Evolutionary conservation across 345 rosid genomes (phyloP).

Genomic region (Moricandia moricandioides): DNA sequence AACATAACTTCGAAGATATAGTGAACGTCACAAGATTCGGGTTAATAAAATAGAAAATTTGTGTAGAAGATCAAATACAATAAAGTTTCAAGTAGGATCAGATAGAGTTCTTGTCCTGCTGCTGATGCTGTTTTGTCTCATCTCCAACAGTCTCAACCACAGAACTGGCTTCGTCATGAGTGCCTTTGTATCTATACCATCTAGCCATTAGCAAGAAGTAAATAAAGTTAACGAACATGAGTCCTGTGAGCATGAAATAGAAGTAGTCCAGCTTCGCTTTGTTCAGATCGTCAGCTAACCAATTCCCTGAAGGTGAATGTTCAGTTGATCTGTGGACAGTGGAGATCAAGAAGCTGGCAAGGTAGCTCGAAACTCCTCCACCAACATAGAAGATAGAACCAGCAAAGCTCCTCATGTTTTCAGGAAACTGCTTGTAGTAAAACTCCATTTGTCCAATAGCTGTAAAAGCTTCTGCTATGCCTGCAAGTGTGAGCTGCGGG

Average conservation of each 20-base stretch:
- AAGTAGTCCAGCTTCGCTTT: constrained; percentile 45
- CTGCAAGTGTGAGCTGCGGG: constrained; percentile 52
- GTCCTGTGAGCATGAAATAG: constrained; percentile 42
- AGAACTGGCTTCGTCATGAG: background rate
- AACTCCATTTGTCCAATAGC: constrained; percentile 46
- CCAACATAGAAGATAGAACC: constrained; percentile 35
- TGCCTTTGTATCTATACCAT: constrained; percentile 40
- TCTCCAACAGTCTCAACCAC: constrained; percentile 18
- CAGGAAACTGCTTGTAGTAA: constrained; percentile 57
- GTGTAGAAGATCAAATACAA: background rate
- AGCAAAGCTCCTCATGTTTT: constrained; percentile 50
- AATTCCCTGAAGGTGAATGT: constrained; percentile 30
- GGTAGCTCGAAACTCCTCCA: constrained; percentile 36
- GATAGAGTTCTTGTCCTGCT: constrained; percentile 27
- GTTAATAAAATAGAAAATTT: too few relatives aligned
- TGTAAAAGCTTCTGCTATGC: constrained; percentile 50
- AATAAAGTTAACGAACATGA: constrained; percentile 32
- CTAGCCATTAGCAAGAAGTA: constrained; percentile 39
- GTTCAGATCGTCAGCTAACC: constrained; percentile 45
- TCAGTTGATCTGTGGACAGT: constrained; percentile 27
- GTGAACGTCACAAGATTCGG: too few relatives aligned
- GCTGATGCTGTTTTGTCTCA: constrained; percentile 16
- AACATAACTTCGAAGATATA: too few relatives aligned
- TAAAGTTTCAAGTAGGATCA: constrained; percentile 4
- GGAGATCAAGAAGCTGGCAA: constrained; percentile 41